These are phyloP conservation scores for Protea cynaroides DNA, from an alignment of 164 flowering plant species.

Conservation along the genomic window DNA sequence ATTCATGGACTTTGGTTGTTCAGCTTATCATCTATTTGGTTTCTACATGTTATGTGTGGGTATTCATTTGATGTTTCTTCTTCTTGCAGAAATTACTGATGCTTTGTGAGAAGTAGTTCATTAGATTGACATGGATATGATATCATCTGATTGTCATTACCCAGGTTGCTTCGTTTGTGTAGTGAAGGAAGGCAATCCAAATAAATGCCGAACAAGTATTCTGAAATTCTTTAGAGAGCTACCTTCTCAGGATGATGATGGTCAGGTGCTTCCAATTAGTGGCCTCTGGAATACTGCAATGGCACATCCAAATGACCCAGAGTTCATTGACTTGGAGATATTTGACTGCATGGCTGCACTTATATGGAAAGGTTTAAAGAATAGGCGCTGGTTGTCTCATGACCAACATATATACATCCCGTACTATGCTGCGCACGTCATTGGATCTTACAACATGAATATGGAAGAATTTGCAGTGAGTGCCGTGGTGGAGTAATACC, in stretches of 20 bases:
- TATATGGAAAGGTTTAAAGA: conserved; percentile 89
- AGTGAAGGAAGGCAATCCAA: conserved; percentile 95
- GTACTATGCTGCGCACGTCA: conserved; percentile 96
- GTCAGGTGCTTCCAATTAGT: conserved; percentile 97
- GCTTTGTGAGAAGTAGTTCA: conserved; percentile 11
- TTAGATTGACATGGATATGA: conserved; percentile 63
- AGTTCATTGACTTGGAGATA: conserved; percentile 86
- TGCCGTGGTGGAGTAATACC: conserved; percentile 93
- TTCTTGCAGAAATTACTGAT: conserved; percentile 3
- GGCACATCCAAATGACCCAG: conserved; percentile 99
- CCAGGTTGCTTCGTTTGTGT: conserved; percentile 99
- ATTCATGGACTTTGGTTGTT: no score
- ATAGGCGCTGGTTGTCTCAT: conserved; percentile 91
- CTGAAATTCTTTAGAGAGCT: conserved; percentile 89
- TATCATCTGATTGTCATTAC: conserved; percentile 76
- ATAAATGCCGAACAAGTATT: conserved; percentile 78
- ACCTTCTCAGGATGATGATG: conserved; percentile 92
- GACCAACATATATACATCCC: conserved; percentile 97
- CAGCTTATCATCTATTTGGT: no score
- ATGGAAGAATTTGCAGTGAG: conserved; percentile 94
- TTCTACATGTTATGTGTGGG: neutral
- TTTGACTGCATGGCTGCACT: conserved; percentile 98
- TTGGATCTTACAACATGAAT: conserved; percentile 98
- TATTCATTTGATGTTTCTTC: neutral
- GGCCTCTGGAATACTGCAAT: conserved; percentile 99